A percentile compares a stretch with the other conserved stretches of the same genome.
Conservation (phyloP, 345 rosid genomes). For the Citrus inodora region DNA sequence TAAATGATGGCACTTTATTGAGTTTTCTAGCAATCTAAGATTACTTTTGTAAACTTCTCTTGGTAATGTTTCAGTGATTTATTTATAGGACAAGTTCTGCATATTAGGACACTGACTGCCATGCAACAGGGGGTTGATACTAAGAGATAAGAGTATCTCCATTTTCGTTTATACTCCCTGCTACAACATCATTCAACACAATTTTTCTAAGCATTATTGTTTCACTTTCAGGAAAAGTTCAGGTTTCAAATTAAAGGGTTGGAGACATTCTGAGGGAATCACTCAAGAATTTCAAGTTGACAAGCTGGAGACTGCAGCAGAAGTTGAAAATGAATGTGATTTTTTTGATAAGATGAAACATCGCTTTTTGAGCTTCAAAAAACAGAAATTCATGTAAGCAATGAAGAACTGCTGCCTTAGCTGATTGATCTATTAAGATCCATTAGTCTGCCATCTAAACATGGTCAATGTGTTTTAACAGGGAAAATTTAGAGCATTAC, state of each 20-base stretch:
- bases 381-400: slow-evolving; percentile 68
- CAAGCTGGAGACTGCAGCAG: slow-evolving; percentile 24
- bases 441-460: slow-evolving; percentile 14
- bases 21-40: slow-evolving; percentile 1
- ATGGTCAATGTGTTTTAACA: slow-evolving; percentile 29
- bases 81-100: slow-evolving; percentile 28
- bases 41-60: slow-evolving; percentile 5
- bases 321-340: slow-evolving; percentile 32
- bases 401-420: not conserved
- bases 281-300: slow-evolving; percentile 32
- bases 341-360: slow-evolving; percentile 59
- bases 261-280: slow-evolving; percentile 33
- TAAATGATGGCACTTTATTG: not conserved
- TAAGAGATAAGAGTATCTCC: slow-evolving; percentile 37
- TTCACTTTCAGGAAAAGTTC: slow-evolving; percentile 32
- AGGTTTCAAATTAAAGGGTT: slow-evolving; percentile 34
- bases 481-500: slow-evolving; percentile 70
- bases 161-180: slow-evolving; percentile 12
- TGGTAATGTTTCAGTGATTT: slow-evolving; percentile 22
- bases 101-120: slow-evolving; percentile 31
- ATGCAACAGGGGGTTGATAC: slow-evolving; percentile 28
- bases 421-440: slow-evolving; percentile 10
- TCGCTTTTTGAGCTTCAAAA: slow-evolving; percentile 66
- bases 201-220: not conserved
- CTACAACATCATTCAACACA: not conserved